These are phyloP conservation scores for Astragalus glycyphyllos DNA, from an alignment of 306 rosid genomes.

Conservation along the genomic window DNA sequence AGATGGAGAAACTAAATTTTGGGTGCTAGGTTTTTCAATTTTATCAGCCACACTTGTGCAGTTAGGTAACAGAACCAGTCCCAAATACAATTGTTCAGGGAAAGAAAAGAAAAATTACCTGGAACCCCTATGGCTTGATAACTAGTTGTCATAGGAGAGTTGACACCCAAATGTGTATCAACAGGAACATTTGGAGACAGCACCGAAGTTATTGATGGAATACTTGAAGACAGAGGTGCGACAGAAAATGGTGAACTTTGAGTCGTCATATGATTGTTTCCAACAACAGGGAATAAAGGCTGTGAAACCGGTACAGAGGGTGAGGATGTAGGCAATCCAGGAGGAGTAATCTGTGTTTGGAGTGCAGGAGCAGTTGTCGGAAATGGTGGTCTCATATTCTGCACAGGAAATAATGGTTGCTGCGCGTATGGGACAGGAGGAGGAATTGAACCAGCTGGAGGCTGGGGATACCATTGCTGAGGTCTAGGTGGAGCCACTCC, in stretches of 20 bases:
- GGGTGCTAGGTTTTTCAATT: background rate
- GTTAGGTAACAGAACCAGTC: slow-evolving; percentile 16
- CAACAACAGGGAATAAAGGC: slow-evolving; percentile 97
- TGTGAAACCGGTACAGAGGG: slow-evolving; percentile 79
- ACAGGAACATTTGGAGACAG: slow-evolving; percentile 52
- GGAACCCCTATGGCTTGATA: slow-evolving; percentile 56
- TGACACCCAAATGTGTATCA: slow-evolving; percentile 60
- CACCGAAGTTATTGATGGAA: slow-evolving; percentile 53
- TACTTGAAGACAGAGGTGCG: slow-evolving; percentile 60
- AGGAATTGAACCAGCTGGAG: slow-evolving; percentile 75
- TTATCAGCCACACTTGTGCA: slow-evolving; percentile 9
- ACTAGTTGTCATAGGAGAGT: slow-evolving; percentile 52
- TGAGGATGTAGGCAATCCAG: slow-evolving; percentile 78
- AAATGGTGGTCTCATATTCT: slow-evolving; percentile 74
- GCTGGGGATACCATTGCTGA: slow-evolving; percentile 86
- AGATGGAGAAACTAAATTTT: slow-evolving; percentile 13
- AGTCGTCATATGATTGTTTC: slow-evolving; percentile 59
- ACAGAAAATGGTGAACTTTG: slow-evolving; percentile 75
- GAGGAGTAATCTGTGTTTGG: slow-evolving; percentile 75
- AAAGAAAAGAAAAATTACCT: slow-evolving; percentile 52
- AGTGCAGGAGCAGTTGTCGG: slow-evolving; percentile 61
- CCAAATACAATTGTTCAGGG: background rate
- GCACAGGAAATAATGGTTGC: slow-evolving; percentile 98
- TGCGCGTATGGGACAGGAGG: slow-evolving; percentile 73
- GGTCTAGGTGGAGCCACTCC: slow-evolving; percentile 73